Evolutionary conservation across 202 grass and related monocot species (phyloP), one percentile per base, ranked within the genome.

Genomic region (Panicum virgatum): DNA sequence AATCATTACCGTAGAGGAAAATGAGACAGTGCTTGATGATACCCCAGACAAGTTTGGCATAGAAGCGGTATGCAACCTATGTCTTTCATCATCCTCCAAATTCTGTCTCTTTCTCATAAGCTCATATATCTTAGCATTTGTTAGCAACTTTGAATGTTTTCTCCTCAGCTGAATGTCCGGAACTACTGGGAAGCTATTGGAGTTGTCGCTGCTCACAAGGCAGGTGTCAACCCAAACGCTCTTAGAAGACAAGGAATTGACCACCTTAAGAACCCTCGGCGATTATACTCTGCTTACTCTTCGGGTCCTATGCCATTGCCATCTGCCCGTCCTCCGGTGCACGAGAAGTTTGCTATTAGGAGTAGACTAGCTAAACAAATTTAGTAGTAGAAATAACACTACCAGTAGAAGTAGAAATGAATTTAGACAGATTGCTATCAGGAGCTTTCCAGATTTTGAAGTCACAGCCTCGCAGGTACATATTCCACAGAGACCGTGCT

Each of bases 111-210:
- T 73, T 83, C 68, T 60, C 40, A 38, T 48, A 65, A 36, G 16
- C 15, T 54, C 36, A 16, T 37, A 9, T 56, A 50, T 68, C 5
- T 15, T 34, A 63, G 0, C 65, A 64, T 53, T 76, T 51, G 51
- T 69, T 30, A 72, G 22, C 16, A 58, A 76, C 5, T 10, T 46
- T 72, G 3, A 44, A 20, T 30, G 72, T 77, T 83, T 89, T 46
- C 79, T 84, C n/a, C 12, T 34, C 78, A 98, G 96, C 68, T 90
- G 54, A 93, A 90, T 66, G 96, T 96, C 46, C 67, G 43, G 51
- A 98, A 96, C 78, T 96, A 98, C 63, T 96, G 96, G 96, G 96
- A 98, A 91, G 92, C 96, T 18, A 86, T 98, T 42, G 96, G 96
- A 64, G 85, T 98, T 54, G 61, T 98, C 34, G 92, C 89, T 53